Percentiles rank a stretch among this genome's conserved stretches.
Conservation (phyloP, 2,329 filamentous ascomycete species). For the Albophoma yamanashiensis region DNA sequence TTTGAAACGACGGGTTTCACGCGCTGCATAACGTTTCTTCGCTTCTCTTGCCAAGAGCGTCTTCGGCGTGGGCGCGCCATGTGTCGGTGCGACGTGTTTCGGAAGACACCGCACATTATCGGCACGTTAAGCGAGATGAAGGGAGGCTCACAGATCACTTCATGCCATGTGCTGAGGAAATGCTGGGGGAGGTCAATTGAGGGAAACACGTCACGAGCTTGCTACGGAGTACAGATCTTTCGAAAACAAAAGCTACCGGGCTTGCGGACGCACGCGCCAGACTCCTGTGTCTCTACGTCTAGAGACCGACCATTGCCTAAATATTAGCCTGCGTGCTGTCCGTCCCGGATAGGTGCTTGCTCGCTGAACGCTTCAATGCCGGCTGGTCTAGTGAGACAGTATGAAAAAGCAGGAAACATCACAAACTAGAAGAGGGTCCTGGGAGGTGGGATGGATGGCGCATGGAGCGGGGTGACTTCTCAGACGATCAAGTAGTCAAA, state of each 20-base stretch:
- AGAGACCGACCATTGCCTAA: background rate
- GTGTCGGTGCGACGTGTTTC: background rate
- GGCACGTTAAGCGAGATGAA: background rate
- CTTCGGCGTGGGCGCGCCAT: background rate
- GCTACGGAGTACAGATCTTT: background rate
- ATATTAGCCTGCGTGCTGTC: background rate
- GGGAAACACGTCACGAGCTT: background rate
- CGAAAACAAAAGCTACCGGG: background rate
- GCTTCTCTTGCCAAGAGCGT: background rate
- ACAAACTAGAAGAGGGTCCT: background rate
- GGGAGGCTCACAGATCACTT: background rate
- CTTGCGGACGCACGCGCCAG: background rate
- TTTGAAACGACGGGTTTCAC: background rate
- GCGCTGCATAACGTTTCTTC: background rate
- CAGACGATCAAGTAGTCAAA: slow-evolving; percentile 37
- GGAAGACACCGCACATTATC: background rate
- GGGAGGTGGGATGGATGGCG: background rate
- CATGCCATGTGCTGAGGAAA: background rate
- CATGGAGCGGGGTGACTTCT: background rate
- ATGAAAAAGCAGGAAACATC: background rate
- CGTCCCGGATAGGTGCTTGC: background rate
- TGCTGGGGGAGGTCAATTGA: background rate
- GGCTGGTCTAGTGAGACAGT: too few species aligned
- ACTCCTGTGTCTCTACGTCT: background rate
- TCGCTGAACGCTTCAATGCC: background rate